A percentile compares a stretch with the other conserved stretches of the same genome.
Conservation (phyloP, 2,329 filamentous ascomycete genomes). For the Clonostachys solani region DNA sequence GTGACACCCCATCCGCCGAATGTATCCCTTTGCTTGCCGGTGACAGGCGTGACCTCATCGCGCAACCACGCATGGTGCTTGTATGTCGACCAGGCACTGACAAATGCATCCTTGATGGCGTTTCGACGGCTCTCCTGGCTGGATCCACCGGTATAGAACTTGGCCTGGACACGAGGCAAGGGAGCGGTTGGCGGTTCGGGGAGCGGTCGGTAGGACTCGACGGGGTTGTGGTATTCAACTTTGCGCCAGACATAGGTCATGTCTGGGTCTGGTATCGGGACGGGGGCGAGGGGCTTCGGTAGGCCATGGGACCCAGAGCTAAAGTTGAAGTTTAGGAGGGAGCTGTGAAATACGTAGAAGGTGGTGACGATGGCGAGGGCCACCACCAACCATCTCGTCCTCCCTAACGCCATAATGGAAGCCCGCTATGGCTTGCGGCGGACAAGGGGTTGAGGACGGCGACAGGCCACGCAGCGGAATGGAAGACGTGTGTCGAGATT, state of each 20-base stretch:
- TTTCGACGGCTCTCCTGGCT: slow-evolving; percentile 16
- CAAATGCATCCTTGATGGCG: slow-evolving; percentile 35
- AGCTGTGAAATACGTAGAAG: too few relatives aligned
- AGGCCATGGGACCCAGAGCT: too few relatives aligned
- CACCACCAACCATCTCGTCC: too few relatives aligned
- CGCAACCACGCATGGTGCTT: slow-evolving; percentile 53
- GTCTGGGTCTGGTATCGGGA: slow-evolving; percentile 1
- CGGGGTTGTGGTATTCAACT: slow-evolving; percentile 9
- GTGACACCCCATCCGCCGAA: slow-evolving; percentile 61
- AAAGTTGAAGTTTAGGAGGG: too few relatives aligned
- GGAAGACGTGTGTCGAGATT: too few relatives aligned
- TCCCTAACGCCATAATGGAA: too few relatives aligned
- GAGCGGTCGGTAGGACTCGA: slow-evolving; percentile 5
- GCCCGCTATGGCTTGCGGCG: too few relatives aligned
- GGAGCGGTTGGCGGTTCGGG: slow-evolving; percentile 2
- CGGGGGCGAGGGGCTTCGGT: too few relatives aligned
- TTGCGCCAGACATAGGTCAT: slow-evolving; percentile 11
- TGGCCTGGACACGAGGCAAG: slow-evolving; percentile 2
- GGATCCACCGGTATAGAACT: not conserved
- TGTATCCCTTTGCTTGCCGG: slow-evolving; percentile 38
- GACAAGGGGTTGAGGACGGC: too few relatives aligned
- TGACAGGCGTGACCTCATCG: slow-evolving; percentile 53
- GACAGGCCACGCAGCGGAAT: too few relatives aligned
- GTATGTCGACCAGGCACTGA: slow-evolving; percentile 52
- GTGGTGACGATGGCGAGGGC: too few relatives aligned